Conservation (phyloP, 768 basidiomycete genomes). For the Auriscalpium vulgare region DNA sequence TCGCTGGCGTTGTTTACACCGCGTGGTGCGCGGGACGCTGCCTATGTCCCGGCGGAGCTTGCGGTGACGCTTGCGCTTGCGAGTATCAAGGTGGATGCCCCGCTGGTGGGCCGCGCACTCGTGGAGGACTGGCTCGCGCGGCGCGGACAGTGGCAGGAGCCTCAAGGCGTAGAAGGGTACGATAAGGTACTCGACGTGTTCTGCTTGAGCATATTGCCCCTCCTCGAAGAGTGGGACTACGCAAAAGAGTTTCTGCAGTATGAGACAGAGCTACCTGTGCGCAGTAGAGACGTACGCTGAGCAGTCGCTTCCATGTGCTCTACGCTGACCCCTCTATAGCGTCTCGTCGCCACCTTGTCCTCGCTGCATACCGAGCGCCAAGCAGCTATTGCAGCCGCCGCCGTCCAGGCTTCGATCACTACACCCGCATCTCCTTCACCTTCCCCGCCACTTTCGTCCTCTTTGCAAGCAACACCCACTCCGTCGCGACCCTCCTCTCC, state of each 20-base stretch:
- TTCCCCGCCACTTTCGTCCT: neutral
- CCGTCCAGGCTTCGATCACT: neutral
- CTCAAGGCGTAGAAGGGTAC: conserved; percentile 46
- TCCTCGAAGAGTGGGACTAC: conserved; percentile 73
- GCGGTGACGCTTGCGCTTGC: conserved; percentile 64
- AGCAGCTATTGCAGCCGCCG: neutral
- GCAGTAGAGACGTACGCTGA: conserved; percentile 45
- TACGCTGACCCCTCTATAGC: conserved; percentile 15
- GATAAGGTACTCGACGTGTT: conserved; percentile 73
- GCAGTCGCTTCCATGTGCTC: too few species aligned
- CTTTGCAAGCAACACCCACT: conserved; percentile 6
- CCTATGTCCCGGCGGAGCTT: conserved; percentile 61
- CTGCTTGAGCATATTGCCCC: conserved; percentile 63
- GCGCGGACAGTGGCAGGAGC: conserved; percentile 30
- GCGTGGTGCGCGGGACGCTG: conserved; percentile 32
- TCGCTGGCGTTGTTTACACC: conserved; percentile 68
- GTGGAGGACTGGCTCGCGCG: conserved; percentile 75
- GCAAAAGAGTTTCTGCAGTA: conserved; percentile 68
- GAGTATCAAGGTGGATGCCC: conserved; percentile 57
- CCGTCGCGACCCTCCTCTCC: conserved; percentile 14
- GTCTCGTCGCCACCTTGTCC: conserved; percentile 2
- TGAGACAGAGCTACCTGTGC: conserved; percentile 52
- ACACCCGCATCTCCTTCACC: neutral
- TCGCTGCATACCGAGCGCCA: conserved; percentile 5
- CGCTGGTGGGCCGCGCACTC: conserved; percentile 53